Conservation (phyloP, 225 moss, liverwort and hornwort genomes). For the Bryum argenteum region DNA sequence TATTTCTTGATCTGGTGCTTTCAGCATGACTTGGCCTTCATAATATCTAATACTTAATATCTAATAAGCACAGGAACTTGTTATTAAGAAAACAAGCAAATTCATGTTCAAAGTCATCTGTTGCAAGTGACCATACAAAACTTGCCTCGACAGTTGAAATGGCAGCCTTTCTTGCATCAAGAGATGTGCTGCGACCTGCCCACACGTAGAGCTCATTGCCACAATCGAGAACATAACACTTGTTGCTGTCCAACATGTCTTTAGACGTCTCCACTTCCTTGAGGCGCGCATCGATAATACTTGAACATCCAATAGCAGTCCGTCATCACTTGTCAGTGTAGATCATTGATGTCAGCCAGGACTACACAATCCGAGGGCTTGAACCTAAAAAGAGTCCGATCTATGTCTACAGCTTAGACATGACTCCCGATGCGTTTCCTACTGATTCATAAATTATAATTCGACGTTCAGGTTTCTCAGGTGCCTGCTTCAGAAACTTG, state of each 20-base stretch:
- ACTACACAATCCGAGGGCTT: constrained; percentile 13
- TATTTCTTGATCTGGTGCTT: not conserved
- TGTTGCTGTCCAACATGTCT: constrained; percentile 68
- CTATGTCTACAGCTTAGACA: constrained; percentile 1
- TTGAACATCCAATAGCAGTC: constrained; percentile 61
- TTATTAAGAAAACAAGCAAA: constrained; percentile 17
- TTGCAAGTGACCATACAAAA: constrained; percentile 16
- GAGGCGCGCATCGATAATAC: constrained; percentile 74
- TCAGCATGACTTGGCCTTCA: not conserved
- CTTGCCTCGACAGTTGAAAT: constrained; percentile 72
- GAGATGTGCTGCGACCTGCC: constrained; percentile 85
- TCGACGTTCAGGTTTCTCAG: constrained; percentile 14
- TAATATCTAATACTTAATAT: not conserved
- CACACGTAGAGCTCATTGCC: constrained; percentile 77
- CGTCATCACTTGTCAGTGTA: constrained; percentile 44
- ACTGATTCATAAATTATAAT: not conserved
- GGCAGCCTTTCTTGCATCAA: constrained; percentile 79
- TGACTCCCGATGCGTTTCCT: constrained; percentile 1
- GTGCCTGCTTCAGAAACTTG: constrained; percentile 10
- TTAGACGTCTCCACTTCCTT: constrained; percentile 69
- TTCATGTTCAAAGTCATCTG: constrained; percentile 6
- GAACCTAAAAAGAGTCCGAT: constrained; percentile 3
- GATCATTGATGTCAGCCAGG: constrained; percentile 25
- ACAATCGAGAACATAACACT: constrained; percentile 79
- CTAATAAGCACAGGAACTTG: not conserved